These are phyloP conservation scores for Lachnellula cervina DNA, from an alignment of 2,329 filamentous ascomycete species.

Conservation along the genomic window DNA sequence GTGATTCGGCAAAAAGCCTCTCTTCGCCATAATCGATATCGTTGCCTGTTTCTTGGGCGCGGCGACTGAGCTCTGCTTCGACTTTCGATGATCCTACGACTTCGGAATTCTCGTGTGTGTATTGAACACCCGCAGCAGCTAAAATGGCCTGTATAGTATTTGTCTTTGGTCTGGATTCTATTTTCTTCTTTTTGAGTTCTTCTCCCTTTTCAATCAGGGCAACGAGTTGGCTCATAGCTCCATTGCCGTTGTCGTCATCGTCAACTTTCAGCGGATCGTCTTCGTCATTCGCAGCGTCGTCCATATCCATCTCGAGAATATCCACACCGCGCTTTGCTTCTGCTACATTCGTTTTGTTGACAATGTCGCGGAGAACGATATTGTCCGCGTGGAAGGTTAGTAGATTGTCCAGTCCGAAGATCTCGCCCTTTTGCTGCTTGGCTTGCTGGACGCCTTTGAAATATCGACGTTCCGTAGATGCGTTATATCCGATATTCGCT, in stretches of 20 bases:
- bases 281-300: constrained; percentile 52
- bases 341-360: constrained; percentile 97
- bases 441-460: constrained; percentile 92
- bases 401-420: constrained; percentile 85
- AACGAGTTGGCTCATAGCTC: constrained; percentile 69
- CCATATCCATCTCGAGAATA: constrained; percentile 71
- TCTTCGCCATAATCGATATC: constrained; percentile 46
- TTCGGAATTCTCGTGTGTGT: constrained; percentile 94
- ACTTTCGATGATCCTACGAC: constrained; percentile 88
- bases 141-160: constrained; percentile 89
- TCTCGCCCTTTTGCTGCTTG: constrained; percentile 78
- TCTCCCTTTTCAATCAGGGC: constrained; percentile 50
- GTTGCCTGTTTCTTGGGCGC: constrained; percentile 45
- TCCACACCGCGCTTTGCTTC: constrained; percentile 83
- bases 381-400: constrained; percentile 77
- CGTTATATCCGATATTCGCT: constrained; percentile 94
- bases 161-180: constrained; percentile 41
- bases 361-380: constrained; percentile 84
- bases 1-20: constrained; percentile 51
- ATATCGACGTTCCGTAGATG: constrained; percentile 86
- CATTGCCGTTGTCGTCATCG: constrained; percentile 48
- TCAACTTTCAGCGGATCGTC: constrained; percentile 38
- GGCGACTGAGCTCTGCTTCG: constrained; percentile 77
- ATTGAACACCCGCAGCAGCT: constrained; percentile 80
- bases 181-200: constrained; percentile 35